Conservation (phyloP, 805 yeast genomes). For the Suhomyces faveliae region DNA sequence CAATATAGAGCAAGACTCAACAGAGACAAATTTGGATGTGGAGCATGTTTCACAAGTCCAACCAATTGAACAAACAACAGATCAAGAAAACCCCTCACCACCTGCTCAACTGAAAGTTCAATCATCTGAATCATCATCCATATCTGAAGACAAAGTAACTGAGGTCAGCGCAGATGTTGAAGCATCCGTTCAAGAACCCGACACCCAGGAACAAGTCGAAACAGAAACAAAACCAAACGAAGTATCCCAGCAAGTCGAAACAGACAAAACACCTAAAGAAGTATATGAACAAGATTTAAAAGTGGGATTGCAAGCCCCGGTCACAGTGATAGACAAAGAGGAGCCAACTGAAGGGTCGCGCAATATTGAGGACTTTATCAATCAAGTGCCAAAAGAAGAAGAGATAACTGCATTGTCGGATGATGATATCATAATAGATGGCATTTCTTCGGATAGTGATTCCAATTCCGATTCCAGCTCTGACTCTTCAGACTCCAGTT, state of each 20-base stretch:
- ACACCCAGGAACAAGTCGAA: neutral
- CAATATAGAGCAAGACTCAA: neutral
- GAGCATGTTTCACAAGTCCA: neutral
- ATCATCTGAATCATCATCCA: neutral
- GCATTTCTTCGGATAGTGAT: slow-evolving; percentile 12
- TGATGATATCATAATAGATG: slow-evolving; percentile 14
- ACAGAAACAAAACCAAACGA: neutral
- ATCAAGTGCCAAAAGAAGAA: slow-evolving; percentile 4
- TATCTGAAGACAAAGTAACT: neutral
- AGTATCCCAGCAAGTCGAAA: too few relatives aligned
- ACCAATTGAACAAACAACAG: neutral
- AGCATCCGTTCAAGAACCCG: neutral
- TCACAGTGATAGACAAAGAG: neutral
- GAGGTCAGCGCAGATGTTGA: neutral
- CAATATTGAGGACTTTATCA: slow-evolving; percentile 6
- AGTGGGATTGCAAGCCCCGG: neutral
- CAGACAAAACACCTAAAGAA: neutral
- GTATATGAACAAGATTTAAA: neutral
- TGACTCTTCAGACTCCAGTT: slow-evolving; percentile 16
- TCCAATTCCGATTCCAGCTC: slow-evolving; percentile 16
- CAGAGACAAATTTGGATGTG: neutral
- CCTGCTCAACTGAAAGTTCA: neutral
- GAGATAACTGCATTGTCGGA: slow-evolving; percentile 12
- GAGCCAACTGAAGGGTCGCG: neutral
- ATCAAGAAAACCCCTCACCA: neutral